Percentiles rank a stretch among this genome's conserved stretches.
phyloP scores from a whole-genome alignment of 164 flowering plant genomes.

The Protea cynaroides region DNA sequence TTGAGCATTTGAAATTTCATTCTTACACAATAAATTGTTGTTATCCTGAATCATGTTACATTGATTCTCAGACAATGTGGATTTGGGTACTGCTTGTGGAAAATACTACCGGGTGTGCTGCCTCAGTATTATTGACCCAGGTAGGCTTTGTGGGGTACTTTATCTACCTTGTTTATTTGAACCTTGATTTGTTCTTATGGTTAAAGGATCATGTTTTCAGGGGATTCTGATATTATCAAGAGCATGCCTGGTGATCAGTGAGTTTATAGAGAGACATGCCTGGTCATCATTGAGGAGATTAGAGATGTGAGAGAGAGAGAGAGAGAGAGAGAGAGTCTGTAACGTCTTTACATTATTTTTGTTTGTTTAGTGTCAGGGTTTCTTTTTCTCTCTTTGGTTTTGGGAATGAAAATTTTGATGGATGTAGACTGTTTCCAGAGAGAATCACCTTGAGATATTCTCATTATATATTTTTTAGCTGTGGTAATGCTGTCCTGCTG shows the following conservation, averaged over 20 bases:
- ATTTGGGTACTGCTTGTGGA: constrained; percentile 56
- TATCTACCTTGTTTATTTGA: neutral
- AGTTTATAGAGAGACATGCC: constrained; percentile 39
- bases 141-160: constrained; percentile 8
- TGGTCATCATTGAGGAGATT: no score
- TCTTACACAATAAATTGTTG: neutral
- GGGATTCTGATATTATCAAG: constrained; percentile 54
- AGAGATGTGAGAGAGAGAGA: no score
- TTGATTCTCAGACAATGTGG: constrained; percentile 38
- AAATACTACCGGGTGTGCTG: constrained; percentile 50
- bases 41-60: neutral
- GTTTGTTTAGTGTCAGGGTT: neutral
- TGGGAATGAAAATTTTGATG: no score
- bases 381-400: no score
- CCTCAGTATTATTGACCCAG: constrained; percentile 51
- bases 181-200: no score
- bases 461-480: no score
- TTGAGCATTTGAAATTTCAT: no score
- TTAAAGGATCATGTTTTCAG: constrained; percentile 13
- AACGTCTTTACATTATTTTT: neutral
- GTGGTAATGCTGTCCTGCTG: no score
- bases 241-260: constrained; percentile 33
- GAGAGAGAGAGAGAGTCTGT: neutral
- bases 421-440: no score
- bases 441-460: no score